Evolutionary conservation across 768 basidiomycete species (phyloP), one percentile per base, ranked within the genome.

Genomic region (Arthromyces matolae): DNA sequence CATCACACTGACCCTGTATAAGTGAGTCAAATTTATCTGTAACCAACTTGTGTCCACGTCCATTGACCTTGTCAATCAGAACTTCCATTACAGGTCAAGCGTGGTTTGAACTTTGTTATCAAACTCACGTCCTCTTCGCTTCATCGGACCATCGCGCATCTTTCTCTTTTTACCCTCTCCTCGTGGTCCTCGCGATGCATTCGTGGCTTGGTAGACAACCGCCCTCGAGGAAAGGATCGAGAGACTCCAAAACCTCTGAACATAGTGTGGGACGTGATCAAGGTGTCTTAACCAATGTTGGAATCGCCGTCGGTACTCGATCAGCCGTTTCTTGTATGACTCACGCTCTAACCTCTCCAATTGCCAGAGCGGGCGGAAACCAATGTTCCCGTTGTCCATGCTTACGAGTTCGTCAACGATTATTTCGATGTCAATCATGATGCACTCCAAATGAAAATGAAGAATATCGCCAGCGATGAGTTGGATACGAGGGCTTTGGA

Each of bases 401-500:
- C 49, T 1, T 52, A 45, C 35, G 42, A 42, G 36, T 56, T 51
- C 25, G 45, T 65, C 25, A 56, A 61, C 29, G 59, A 60, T 1
- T 63, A 59, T 34, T 64, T 53, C 40, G 51, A 60, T 7, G 55
- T 54, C 20, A 56, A 63, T 29, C 39, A 48, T 5, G 55, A 57
- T 32, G 36, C 34, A 28, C 20, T 51, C 25, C 18, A 42, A 34
- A 32, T 45, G 25, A 49, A 42, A 24, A 45, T 55, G 34, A 52
- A 40, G 48, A 55, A 49, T 42, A 56, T 54, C 20, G 50, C 57
- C 22, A 49, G 51, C n/a, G 34, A 36, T 3, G 32, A 36, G 14
- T 25, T 40, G 2, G 50, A 59, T 36, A 24, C 49, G 20, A 61
- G 60, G 39, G 42, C 35, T 8, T 51, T 68, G 7, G 69, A 71